Conservation (phyloP, 257 asterid species). For the Solanum medicagineum region DNA sequence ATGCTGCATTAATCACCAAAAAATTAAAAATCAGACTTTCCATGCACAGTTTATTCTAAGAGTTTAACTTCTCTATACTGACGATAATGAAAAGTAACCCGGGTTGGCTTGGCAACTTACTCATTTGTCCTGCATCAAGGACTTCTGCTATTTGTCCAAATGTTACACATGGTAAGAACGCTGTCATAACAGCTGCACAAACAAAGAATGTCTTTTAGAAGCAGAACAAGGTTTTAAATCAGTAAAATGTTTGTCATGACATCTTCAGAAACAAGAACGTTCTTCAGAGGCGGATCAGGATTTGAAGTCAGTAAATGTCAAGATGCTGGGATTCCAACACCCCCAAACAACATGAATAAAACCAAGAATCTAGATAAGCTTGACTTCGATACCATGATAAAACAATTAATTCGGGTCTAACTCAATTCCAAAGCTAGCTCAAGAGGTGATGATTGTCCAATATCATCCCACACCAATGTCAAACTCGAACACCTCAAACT, state of each 20-base stretch:
- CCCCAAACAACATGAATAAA: neutral
- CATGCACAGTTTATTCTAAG: neutral
- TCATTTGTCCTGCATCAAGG: constrained; percentile 25
- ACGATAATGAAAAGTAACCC: neutral
- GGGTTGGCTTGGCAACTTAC: constrained; percentile 4
- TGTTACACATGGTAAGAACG: constrained; percentile 36
- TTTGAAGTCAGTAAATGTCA: neutral
- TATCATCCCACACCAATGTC: too few species aligned
- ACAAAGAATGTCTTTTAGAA: neutral
- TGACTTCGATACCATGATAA: neutral
- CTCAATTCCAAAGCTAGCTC: neutral
- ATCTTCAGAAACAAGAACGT: neutral
- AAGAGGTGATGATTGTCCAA: neutral
- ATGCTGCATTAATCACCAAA: constrained; percentile 14
- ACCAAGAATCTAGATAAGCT: neutral
- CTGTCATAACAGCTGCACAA: constrained; percentile 41
- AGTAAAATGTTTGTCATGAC: neutral
- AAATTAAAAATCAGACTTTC: neutral
- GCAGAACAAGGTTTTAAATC: neutral
- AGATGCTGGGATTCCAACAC: neutral
- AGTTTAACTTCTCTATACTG: neutral
- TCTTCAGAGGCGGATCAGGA: neutral
- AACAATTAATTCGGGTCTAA: neutral
- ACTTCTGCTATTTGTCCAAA: constrained; percentile 48
- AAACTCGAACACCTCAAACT: neutral